Percentiles rank a stretch among this genome's conserved stretches.
These are phyloP conservation scores for Inga leiocalycina DNA, from an alignment of 306 rosid species.

Conservation along the genomic window DNA sequence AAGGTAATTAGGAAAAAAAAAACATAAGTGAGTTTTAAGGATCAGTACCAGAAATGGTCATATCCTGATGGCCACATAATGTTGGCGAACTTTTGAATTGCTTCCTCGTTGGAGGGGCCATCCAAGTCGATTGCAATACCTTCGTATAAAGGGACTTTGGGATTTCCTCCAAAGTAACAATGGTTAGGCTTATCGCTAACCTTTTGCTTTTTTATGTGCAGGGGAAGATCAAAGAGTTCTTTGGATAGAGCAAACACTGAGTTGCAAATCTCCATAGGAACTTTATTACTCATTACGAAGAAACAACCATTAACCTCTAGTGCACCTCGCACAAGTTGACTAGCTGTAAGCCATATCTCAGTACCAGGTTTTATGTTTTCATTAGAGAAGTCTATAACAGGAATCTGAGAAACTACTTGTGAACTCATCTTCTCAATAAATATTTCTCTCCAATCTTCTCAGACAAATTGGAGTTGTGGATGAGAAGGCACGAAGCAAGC, in stretches of 20 bases:
- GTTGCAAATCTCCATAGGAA: too few species aligned
- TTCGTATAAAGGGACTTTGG: slow-evolving; percentile 31
- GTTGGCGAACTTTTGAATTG: slow-evolving; percentile 10
- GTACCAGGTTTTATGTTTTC: slow-evolving; percentile 32
- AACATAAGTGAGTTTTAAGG: not conserved
- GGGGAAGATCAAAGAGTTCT: too few species aligned
- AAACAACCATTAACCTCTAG: too few species aligned
- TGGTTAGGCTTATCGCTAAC: not conserved
- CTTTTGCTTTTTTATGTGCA: too few species aligned
- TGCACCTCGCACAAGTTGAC: slow-evolving; percentile 29
- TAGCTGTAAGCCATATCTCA: slow-evolving; percentile 23
- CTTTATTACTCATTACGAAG: too few species aligned
- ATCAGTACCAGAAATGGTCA: slow-evolving; percentile 38
- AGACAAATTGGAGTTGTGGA: too few species aligned
- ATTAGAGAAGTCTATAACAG: not conserved
- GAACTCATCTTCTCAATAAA: too few species aligned
- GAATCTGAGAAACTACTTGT: too few species aligned
- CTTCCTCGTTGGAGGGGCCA: slow-evolving; percentile 29
- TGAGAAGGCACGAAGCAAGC: too few species aligned
- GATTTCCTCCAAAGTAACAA: slow-evolving; percentile 23
- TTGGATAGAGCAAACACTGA: too few species aligned
- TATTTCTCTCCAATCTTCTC: too few species aligned
- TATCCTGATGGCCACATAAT: slow-evolving; percentile 31
- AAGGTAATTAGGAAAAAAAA: too few species aligned
- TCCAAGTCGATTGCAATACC: slow-evolving; percentile 23